phyloP scores from a whole-genome alignment of 2,329 filamentous ascomycete genomes.

The Mollisia scopiformis region DNA sequence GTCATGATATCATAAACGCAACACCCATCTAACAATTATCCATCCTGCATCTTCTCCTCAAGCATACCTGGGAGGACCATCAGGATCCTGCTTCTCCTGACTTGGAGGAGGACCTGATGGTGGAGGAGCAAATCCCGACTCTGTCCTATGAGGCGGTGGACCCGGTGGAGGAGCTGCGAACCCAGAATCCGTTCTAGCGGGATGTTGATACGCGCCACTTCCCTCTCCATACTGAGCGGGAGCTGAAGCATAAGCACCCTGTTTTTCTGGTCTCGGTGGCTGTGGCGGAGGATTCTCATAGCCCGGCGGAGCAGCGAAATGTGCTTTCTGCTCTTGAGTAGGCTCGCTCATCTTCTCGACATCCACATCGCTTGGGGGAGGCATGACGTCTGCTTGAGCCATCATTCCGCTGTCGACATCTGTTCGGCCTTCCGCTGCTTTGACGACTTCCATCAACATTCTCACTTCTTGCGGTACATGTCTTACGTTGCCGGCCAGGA shows the following conservation, averaged over 20 bases:
- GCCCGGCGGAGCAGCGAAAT: slow-evolving; percentile 10
- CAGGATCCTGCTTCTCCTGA: slow-evolving; percentile 1
- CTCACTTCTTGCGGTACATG: slow-evolving; percentile 39
- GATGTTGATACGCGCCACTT: neutral
- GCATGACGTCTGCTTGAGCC: slow-evolving; percentile 61
- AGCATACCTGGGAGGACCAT: neutral
- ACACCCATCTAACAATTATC: neutral
- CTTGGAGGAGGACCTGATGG: neutral
- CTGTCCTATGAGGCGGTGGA: neutral
- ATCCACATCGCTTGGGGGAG: slow-evolving; percentile 73
- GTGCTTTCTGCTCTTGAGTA: slow-evolving; percentile 9
- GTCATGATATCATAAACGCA: neutral
- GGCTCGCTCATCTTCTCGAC: slow-evolving; percentile 25
- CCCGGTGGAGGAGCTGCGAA: neutral
- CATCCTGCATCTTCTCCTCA: neutral
- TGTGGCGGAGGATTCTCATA: slow-evolving; percentile 8
- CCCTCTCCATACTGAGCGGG: neutral
- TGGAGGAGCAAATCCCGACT: neutral
- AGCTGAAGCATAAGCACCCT: neutral
- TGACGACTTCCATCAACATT: slow-evolving; percentile 68
- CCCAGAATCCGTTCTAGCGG: neutral
- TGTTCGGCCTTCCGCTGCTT: slow-evolving; percentile 79
- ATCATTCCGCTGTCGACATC: slow-evolving; percentile 72
- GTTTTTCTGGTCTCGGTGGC: neutral
- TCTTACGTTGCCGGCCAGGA: slow-evolving; percentile 44